Evolutionary conservation across 2,329 filamentous ascomycete genomes (phyloP), one percentile per base, ranked within the genome.

Genomic region (Fusarium camptoceras): DNA sequence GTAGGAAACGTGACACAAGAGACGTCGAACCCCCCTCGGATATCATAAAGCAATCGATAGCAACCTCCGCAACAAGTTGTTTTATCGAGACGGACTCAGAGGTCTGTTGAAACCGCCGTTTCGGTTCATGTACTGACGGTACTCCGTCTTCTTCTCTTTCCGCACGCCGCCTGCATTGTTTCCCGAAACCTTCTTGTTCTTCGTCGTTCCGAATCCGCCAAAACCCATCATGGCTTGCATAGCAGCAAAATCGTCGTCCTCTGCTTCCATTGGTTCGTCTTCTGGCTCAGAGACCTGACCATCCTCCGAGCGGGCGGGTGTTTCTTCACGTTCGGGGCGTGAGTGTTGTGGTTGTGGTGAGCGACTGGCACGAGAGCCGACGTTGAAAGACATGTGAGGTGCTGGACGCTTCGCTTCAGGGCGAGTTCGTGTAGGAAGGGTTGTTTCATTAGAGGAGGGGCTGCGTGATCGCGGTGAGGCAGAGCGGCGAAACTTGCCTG

Each of bases 91-190:
- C 22, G 89, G 89, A 79, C 90, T 92, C 55, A 94, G 82, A 47
- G 92, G 92, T 74, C 92, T 82, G 78, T 95, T 96, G 83, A 96
- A 96, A 8, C 92, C 92, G 59, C 92, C 92, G 54, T 89, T 85
- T 59, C 92, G 87, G 77, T 96, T 96, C 89, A 99, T 99, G 81
- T 99, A 99, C 87, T 99, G 96, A 73, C 96, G 87, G 77, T 98
- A 98, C 84, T 97, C 89, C 16, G 91, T 92, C 88, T 94, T 94
- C 89, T 97, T 98, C 82, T 96, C 94, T 85, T 96, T 98, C 72
- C 91, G 85, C 55, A 98, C 89, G 0, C 85, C 93, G 58, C 92
- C 94, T 43, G 91, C 89, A 77, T 94, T 89, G 78, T 99, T 99
- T 3, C 96, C 96, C 0, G 88, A 86, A 2, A 99, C 90, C 78